A percentile compares a stretch with the other conserved stretches of the same genome.
phyloP scores from a whole-genome alignment of 2,329 filamentous ascomycete genomes.

The Elsinoe batatas region DNA sequence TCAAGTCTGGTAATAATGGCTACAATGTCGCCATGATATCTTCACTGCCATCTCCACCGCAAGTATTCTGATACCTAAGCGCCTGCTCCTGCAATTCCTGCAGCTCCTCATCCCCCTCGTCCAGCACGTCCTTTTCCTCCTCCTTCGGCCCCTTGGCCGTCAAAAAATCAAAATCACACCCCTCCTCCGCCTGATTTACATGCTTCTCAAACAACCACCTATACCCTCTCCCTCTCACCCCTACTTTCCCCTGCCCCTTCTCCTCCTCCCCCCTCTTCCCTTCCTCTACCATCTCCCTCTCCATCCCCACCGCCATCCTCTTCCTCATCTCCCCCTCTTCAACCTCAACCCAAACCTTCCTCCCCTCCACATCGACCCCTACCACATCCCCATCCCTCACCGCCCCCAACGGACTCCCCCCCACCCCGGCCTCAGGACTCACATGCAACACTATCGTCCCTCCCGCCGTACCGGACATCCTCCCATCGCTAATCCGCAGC shows the following conservation, averaged over 20 bases:
- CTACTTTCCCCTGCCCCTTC: conserved; percentile 21
- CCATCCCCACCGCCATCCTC: conserved; percentile 28
- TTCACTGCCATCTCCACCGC: too few relatives aligned
- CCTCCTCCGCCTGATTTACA: conserved; percentile 51
- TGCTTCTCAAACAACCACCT: conserved; percentile 48
- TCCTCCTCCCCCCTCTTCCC: conserved; percentile 23
- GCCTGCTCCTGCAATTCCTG: too few relatives aligned
- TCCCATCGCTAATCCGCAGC: conserved; percentile 44
- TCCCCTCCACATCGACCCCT: conserved; percentile 35
- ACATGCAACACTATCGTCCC: conserved; percentile 47
- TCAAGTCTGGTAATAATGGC: too few relatives aligned
- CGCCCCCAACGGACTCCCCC: conserved; percentile 39
- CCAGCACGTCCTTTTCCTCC: background rate
- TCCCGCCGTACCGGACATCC: conserved; percentile 47
- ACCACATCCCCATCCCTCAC: conserved; percentile 41
- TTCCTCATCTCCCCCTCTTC: conserved; percentile 32
- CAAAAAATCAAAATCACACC: conserved; percentile 54
- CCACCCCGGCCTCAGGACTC: conserved; percentile 41
- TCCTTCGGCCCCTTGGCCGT: conserved; percentile 23
- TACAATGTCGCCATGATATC: too few relatives aligned
- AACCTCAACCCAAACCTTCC: conserved; percentile 35
- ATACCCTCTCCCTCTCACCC: conserved; percentile 42
- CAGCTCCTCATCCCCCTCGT: background rate
- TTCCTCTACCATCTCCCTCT: conserved; percentile 26
- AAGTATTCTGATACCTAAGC: too few relatives aligned